These are phyloP conservation scores for Aristolochia fimbriata DNA, from an alignment of 164 flowering plant species.

Conservation along the genomic window DNA sequence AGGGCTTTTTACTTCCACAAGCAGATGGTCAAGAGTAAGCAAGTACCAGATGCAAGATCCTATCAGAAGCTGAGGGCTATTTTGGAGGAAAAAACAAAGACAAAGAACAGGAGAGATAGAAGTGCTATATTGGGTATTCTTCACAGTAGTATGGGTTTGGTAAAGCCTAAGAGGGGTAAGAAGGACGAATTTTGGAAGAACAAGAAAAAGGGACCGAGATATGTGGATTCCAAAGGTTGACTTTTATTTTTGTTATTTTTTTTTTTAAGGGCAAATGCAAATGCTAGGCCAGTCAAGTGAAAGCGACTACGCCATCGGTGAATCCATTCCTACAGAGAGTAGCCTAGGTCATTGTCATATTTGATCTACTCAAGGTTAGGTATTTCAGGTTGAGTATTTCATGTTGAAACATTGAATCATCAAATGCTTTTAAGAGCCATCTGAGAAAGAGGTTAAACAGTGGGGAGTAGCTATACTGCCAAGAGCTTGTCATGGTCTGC, in stretches of 20 bases:
- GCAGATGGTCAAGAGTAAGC: slow-evolving; percentile 69
- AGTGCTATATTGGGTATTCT: slow-evolving; percentile 78
- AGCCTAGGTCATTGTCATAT: not conserved
- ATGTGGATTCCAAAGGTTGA: not conserved
- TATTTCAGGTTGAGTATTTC: too few relatives aligned
- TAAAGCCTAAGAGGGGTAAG: slow-evolving; percentile 53
- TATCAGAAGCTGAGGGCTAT: slow-evolving; percentile 71
- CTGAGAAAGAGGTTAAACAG: too few relatives aligned
- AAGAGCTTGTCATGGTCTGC: too few relatives aligned
- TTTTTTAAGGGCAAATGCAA: not conserved
- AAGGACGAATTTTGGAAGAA: slow-evolving; percentile 94
- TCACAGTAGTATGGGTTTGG: slow-evolving; percentile 47
- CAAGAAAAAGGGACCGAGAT: slow-evolving; percentile 27
- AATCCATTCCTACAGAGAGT: not conserved
- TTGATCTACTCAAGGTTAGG: not conserved
- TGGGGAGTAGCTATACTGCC: too few relatives aligned
- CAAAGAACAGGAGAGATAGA: slow-evolving; percentile 62
- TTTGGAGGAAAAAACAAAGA: slow-evolving; percentile 64
- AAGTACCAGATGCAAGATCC: slow-evolving; percentile 65
- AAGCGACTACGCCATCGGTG: not conserved
- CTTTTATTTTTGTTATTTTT: not conserved
- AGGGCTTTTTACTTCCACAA: slow-evolving; percentile 88
- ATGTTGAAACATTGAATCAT: too few relatives aligned
- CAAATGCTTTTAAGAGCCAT: too few relatives aligned
- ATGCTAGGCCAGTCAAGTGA: not conserved